Evolutionary conservation across 2,329 filamentous ascomycete genomes (phyloP).

Genomic region (Colletotrichum trifolii): DNA sequence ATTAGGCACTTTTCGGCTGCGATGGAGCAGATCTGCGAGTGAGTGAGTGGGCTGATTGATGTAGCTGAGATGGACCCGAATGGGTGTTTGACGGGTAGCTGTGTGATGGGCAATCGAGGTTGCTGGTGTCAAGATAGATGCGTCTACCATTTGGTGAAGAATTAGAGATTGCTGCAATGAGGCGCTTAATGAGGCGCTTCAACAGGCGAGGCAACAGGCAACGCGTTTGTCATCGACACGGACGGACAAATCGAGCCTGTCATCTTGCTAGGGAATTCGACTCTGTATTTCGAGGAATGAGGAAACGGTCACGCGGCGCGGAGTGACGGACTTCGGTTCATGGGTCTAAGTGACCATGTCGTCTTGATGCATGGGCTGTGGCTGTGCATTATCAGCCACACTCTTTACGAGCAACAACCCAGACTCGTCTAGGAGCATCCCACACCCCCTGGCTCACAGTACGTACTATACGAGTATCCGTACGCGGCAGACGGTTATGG

Average conservation of each 20-base stretch:
- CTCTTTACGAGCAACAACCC: no score
- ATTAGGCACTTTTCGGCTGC: not conserved
- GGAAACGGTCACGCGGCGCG: slow-evolving; percentile 14
- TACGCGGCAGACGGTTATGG: no score
- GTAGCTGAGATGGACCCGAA: no score
- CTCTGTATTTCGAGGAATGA: slow-evolving; percentile 4
- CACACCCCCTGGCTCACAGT: no score
- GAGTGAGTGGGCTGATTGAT: slow-evolving; percentile 4
- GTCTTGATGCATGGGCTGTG: slow-evolving; percentile 30
- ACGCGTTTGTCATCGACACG: slow-evolving; percentile 26
- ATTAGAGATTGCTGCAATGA: not conserved
- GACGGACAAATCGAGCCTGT: not conserved
- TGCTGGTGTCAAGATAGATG: not conserved
- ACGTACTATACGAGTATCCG: no score
- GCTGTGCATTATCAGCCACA: not conserved
- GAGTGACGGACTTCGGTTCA: not conserved
- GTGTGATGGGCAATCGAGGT: not conserved
- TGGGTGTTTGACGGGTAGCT: no score
- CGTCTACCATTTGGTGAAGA: not conserved
- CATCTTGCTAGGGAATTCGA: not conserved
- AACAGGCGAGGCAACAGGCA: not conserved
- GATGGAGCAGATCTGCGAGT: not conserved
- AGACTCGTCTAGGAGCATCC: no score
- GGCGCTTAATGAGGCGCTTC: slow-evolving; percentile 2
- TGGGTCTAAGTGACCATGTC: not conserved